phyloP scores from a whole-genome alignment of 2,329 filamentous ascomycete genomes.

The Nothophoma quercina region DNA sequence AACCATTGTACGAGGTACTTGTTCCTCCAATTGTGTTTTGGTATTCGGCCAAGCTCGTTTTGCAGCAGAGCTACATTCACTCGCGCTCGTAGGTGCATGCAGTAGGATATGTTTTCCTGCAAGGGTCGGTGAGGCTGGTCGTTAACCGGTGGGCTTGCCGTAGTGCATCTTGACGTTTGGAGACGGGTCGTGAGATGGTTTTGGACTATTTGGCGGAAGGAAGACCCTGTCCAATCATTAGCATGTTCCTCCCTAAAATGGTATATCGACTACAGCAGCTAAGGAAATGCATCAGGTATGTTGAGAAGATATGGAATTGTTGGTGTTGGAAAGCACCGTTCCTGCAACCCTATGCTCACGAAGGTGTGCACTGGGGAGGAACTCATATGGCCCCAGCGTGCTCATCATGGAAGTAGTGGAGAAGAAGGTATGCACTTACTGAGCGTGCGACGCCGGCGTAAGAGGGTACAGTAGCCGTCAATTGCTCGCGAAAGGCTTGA shows the following conservation, averaged over 20 bases:
- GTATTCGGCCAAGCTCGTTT: background rate
- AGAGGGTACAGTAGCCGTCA: background rate
- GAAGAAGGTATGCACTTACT: slow-evolving; percentile 17
- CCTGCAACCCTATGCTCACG: slow-evolving; percentile 24
- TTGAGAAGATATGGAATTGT: slow-evolving; percentile 39
- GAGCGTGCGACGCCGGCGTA: background rate
- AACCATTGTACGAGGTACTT: background rate
- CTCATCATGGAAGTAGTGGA: slow-evolving; percentile 34
- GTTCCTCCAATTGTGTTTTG: background rate
- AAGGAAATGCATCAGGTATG: slow-evolving; percentile 21
- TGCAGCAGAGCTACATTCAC: background rate
- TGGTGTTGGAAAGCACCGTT: slow-evolving; percentile 34
- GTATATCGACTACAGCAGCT: background rate
- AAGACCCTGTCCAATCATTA: slow-evolving; percentile 5
- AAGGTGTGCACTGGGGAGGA: slow-evolving; percentile 18
- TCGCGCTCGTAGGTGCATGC: background rate
- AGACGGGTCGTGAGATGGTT: background rate
- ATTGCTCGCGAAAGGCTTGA: background rate
- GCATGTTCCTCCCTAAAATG: background rate
- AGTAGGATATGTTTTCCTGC: background rate
- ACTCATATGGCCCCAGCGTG: slow-evolving; percentile 48
- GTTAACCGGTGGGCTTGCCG: background rate
- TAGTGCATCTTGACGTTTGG: background rate
- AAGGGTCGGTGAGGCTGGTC: background rate
- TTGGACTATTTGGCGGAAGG: background rate